A percentile compares a stretch with the other conserved stretches of the same genome.
These are phyloP conservation scores for Pneumocystis canis DNA, from an alignment of 1,139 yeast genomes.

Conservation along the genomic window DNA sequence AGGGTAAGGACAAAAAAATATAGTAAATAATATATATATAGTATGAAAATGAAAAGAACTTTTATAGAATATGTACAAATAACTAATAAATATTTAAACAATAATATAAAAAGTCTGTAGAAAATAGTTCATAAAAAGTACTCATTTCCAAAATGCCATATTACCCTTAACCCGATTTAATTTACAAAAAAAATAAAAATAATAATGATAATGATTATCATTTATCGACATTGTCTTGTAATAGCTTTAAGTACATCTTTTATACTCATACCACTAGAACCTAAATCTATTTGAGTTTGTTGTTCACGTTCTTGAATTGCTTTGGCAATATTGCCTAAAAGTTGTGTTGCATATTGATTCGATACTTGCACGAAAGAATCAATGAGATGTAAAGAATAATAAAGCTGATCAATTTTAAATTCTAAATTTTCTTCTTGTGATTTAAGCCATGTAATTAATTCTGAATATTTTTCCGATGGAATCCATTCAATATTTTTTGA, in stretches of 20 bases:
- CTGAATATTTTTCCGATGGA: neutral
- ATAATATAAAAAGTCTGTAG: neutral
- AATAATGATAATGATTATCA: neutral
- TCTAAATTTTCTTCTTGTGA: conserved; percentile 11
- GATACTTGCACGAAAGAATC: conserved; percentile 10
- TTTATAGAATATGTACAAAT: neutral
- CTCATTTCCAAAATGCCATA: neutral
- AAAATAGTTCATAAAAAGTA: neutral
- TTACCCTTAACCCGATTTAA: neutral
- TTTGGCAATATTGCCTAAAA: conserved; percentile 11
- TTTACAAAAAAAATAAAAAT: neutral
- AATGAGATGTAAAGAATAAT: conserved; percentile 12
- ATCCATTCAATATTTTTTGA: conserved; percentile 3
- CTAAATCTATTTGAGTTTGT: conserved; percentile 10
- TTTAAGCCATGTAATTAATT: conserved; percentile 7
- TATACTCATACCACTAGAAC: conserved; percentile 12
- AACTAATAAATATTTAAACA: neutral
- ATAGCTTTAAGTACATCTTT: conserved; percentile 14
- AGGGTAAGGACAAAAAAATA: neutral
- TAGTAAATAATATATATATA: neutral
- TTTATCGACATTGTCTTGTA: conserved; percentile 8
- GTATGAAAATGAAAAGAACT: neutral
- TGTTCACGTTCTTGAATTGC: conserved; percentile 7
- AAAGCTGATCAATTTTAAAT: conserved; percentile 12
- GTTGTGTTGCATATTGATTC: conserved; percentile 11